A percentile compares a stretch with the other conserved stretches of the same genome.
These are phyloP conservation scores for Myxozyma vanderwaltii DNA, from an alignment of 805 yeast species.

Conservation along the genomic window DNA sequence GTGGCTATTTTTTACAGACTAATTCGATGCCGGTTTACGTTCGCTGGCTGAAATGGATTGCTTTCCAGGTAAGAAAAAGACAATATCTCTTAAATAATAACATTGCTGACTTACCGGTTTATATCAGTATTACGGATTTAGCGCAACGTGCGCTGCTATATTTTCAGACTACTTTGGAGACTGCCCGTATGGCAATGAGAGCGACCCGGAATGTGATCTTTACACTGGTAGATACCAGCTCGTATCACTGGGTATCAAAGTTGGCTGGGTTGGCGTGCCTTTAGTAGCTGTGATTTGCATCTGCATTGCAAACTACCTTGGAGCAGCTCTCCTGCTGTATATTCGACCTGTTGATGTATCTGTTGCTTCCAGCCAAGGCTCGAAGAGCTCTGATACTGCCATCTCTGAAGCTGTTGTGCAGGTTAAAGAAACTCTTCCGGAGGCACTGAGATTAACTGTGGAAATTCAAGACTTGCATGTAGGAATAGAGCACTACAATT, in stretches of 20 bases:
- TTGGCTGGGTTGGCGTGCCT: constrained; percentile 68
- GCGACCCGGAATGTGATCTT: constrained; percentile 48
- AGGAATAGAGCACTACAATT: constrained; percentile 28
- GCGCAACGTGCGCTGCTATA: constrained; percentile 65
- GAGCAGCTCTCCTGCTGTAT: constrained; percentile 53
- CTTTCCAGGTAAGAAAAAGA: constrained; percentile 53
- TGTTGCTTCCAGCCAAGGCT: constrained; percentile 47
- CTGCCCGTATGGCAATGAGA: constrained; percentile 48
- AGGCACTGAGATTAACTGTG: constrained; percentile 31
- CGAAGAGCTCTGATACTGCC: constrained; percentile 2
- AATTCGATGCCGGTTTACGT: constrained; percentile 79
- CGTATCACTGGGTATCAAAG: constrained; percentile 59
- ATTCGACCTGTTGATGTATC: constrained; percentile 55
- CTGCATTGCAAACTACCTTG: constrained; percentile 55
- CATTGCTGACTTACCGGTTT: not conserved
- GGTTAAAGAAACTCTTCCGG: not conserved
- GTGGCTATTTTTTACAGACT: constrained; percentile 79
- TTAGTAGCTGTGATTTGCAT: constrained; percentile 60
- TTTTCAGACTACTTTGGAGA: constrained; percentile 63
- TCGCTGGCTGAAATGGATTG: constrained; percentile 77
- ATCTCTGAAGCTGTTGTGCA: not conserved
- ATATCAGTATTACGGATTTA: constrained; percentile 72
- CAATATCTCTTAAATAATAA: too few relatives aligned
- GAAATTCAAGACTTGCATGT: constrained; percentile 37
- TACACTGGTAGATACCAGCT: constrained; percentile 60